Evolutionary conservation across 306 rosid genomes (phyloP).

Genomic region (Arachis hypogaea): DNA sequence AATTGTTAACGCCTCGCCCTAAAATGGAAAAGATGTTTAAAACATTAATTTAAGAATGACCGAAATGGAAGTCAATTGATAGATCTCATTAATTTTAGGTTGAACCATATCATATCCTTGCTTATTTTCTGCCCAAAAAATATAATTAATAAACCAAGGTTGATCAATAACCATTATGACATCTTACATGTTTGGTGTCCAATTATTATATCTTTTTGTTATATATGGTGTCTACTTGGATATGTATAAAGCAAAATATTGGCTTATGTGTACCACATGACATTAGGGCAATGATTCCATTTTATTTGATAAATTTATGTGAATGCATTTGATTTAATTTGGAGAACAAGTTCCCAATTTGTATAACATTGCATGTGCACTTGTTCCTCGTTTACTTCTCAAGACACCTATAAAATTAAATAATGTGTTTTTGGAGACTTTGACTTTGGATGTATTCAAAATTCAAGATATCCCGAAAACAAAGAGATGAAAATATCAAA

Average conservation of each 20-base stretch:
- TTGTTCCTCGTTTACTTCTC: not conserved
- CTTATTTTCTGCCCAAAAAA: not conserved
- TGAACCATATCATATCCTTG: not conserved
- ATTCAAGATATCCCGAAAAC: not conserved
- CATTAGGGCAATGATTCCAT: conserved; percentile 14
- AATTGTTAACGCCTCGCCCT: not conserved
- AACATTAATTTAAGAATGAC: not conserved
- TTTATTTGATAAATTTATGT: not conserved
- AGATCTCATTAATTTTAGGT: not conserved
- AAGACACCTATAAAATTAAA: conserved; percentile 16
- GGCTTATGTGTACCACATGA: too few relatives aligned
- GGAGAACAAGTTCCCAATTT: conserved; percentile 5
- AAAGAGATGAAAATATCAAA: too few relatives aligned
- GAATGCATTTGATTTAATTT: not conserved
- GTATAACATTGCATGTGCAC: conserved; percentile 24
- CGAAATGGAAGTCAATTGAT: not conserved
- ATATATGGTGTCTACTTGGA: not conserved
- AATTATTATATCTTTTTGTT: too few relatives aligned
- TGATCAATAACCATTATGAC: not conserved
- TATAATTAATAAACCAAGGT: not conserved
- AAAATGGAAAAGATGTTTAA: not conserved
- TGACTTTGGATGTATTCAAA: conserved; percentile 14
- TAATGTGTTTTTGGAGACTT: not conserved
- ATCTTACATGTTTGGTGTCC: not conserved
- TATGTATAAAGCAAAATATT: not conserved